Conservation (phyloP, 208 protist species). For the Herpetomonas samuelpessoai region DNA sequence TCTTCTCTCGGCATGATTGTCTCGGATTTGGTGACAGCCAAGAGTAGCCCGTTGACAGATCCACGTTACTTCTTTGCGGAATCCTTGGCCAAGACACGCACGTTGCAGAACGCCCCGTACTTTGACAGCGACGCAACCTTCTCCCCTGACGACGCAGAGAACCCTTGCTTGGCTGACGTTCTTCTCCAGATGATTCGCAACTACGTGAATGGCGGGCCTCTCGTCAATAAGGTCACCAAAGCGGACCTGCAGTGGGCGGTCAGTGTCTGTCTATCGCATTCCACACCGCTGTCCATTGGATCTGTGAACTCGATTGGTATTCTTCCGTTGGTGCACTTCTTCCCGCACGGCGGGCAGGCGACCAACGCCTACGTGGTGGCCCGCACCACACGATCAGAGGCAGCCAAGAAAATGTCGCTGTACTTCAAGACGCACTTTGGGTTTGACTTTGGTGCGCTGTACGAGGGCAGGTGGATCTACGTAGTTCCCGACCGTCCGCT, state of each 20-base stretch:
- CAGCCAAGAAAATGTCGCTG: constrained; percentile 37
- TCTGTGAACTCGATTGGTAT: constrained; percentile 74
- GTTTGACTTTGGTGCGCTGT: constrained; percentile 46
- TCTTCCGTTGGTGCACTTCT: constrained; percentile 83
- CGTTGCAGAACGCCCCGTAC: constrained; percentile 86
- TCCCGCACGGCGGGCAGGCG: constrained; percentile 73
- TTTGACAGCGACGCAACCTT: constrained; percentile 80
- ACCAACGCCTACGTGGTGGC: constrained; percentile 76
- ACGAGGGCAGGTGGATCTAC: constrained; percentile 70
- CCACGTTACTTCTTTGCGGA: constrained; percentile 64
- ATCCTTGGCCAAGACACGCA: constrained; percentile 57
- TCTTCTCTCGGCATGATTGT: constrained; percentile 84
- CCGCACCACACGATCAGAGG: constrained; percentile 38
- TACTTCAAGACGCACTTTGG: constrained; percentile 54
- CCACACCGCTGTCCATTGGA: constrained; percentile 77
- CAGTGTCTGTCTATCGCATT: constrained; percentile 80
- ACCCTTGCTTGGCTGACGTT: constrained; percentile 79
- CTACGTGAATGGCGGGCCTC: constrained; percentile 86
- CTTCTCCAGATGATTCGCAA: constrained; percentile 92
- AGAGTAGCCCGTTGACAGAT: constrained; percentile 74
- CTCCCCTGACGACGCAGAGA: constrained; percentile 25
- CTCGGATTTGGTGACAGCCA: constrained; percentile 74
- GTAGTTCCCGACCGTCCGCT: constrained; percentile 58
- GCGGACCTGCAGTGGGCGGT: constrained; percentile 86
- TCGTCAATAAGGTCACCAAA: constrained; percentile 79